Conservation (phyloP, 257 asterid genomes). For the Gentiana straminea region DNA sequence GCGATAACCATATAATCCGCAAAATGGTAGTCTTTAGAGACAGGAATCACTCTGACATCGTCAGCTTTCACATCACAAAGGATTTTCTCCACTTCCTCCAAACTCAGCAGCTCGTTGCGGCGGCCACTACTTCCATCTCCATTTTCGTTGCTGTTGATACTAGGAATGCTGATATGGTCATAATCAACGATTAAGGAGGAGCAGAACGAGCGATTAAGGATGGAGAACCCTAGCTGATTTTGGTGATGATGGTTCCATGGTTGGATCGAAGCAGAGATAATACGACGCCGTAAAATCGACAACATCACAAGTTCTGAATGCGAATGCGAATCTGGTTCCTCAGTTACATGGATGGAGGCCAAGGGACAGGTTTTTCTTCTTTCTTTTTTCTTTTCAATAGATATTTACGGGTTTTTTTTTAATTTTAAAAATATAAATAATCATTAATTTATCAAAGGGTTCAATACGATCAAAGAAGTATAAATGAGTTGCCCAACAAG, state of each 20-base stretch:
- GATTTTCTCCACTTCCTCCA: slow-evolving; percentile 72
- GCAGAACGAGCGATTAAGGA: slow-evolving; percentile 23
- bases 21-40: slow-evolving; percentile 52
- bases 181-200: slow-evolving; percentile 15
- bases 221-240: slow-evolving; percentile 16
- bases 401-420: too few relatives aligned
- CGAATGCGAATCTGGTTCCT: background rate
- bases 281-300: slow-evolving; percentile 43
- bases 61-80: slow-evolving; percentile 83
- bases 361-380: too few relatives aligned
- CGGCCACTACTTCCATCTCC: background rate
- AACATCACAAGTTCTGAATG: slow-evolving; percentile 24
- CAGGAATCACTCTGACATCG: slow-evolving; percentile 53
- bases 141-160: background rate
- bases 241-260: slow-evolving; percentile 14
- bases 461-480: too few relatives aligned
- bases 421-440: too few relatives aligned
- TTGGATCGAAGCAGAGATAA: slow-evolving; percentile 16
- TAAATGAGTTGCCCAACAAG: too few relatives aligned
- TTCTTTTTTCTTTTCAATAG: too few relatives aligned
- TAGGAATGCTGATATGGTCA: too few relatives aligned
- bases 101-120: slow-evolving; percentile 41
- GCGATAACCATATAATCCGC: slow-evolving; percentile 85
- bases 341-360: too few relatives aligned
- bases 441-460: too few relatives aligned